A percentile compares a stretch with the other conserved stretches of the same genome.
Conservation (phyloP, 2,329 filamentous ascomycete genomes). For the Chrysoporthe cubensis region DNA sequence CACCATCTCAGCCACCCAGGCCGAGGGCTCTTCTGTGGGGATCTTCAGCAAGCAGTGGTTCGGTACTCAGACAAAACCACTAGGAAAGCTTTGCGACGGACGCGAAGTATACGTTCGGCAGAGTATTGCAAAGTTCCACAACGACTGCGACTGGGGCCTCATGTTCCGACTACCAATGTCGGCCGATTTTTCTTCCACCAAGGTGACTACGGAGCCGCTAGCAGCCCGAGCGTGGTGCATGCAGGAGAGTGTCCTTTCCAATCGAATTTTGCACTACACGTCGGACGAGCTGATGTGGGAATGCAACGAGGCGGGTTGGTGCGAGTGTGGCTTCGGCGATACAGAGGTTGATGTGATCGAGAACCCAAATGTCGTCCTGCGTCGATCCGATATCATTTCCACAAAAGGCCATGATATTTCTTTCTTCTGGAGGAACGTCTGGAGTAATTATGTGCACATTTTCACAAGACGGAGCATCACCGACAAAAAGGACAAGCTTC, state of each 20-base stretch:
- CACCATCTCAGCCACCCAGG: slow-evolving; percentile 18
- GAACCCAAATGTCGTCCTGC: slow-evolving; percentile 12
- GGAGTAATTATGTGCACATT: slow-evolving; percentile 7
- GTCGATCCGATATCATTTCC: slow-evolving; percentile 9
- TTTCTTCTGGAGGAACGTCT: slow-evolving; percentile 14
- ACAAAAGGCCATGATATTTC: neutral
- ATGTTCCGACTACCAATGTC: slow-evolving; percentile 5
- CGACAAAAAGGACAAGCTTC: slow-evolving; percentile 22
- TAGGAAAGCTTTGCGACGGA: slow-evolving; percentile 29
- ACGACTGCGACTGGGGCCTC: slow-evolving; percentile 16
- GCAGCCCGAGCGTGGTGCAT: slow-evolving; percentile 12
- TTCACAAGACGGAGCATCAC: slow-evolving; percentile 15
- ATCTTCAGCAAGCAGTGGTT: slow-evolving; percentile 13
- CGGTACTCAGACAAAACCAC: neutral
- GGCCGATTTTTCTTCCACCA: neutral
- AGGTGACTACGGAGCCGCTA: neutral
- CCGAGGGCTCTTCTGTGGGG: slow-evolving; percentile 8
- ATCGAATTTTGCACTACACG: slow-evolving; percentile 18
- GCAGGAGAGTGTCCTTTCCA: slow-evolving; percentile 19
- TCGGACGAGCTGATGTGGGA: slow-evolving; percentile 22
- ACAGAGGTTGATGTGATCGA: neutral
- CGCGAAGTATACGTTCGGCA: neutral
- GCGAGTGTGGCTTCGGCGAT: slow-evolving; percentile 10
- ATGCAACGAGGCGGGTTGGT: slow-evolving; percentile 9
- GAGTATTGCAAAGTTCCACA: slow-evolving; percentile 7